These are phyloP conservation scores for Penicillium angulare DNA, from an alignment of 495 filamentous ascomycete species.

Conservation along the genomic window DNA sequence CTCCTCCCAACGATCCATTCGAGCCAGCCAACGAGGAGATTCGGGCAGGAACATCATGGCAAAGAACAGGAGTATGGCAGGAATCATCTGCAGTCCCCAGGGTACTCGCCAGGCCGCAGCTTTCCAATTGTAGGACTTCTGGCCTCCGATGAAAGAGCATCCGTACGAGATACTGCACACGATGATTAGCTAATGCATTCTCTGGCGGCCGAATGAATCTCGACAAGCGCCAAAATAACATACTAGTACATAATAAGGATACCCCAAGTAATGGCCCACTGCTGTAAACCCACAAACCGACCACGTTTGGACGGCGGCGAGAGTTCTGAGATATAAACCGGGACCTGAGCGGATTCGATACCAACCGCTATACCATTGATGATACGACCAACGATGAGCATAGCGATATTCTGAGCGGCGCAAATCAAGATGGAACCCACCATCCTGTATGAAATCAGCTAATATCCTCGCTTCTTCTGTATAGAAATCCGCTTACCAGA, in stretches of 20 bases:
- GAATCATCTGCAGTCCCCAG: slow-evolving; percentile 76
- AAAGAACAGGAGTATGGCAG: slow-evolving; percentile 60
- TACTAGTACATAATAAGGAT: slow-evolving; percentile 75
- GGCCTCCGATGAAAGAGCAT: slow-evolving; percentile 51
- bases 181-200: too few species aligned
- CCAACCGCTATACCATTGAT: slow-evolving; percentile 77
- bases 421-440: slow-evolving; percentile 68
- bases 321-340: slow-evolving; percentile 75
- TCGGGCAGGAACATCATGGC: slow-evolving; percentile 69
- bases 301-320: slow-evolving; percentile 68
- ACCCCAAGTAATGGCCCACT: slow-evolving; percentile 81
- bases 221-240: too few species aligned
- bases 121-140: slow-evolving; percentile 24
- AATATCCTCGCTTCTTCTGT: not conserved
- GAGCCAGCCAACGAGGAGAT: slow-evolving; percentile 75
- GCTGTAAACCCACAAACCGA: slow-evolving; percentile 67
- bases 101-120: slow-evolving; percentile 65
- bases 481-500: slow-evolving; percentile 56
- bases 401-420: slow-evolving; percentile 71
- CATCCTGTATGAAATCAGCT: slow-evolving; percentile 32
- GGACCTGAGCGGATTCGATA: slow-evolving; percentile 76
- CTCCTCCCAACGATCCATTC: slow-evolving; percentile 73
- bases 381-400: slow-evolving; percentile 71
- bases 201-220: too few species aligned
- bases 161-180: slow-evolving; percentile 59